Conservation (phyloP, 331 rosid genomes). For the Malus hybrid region DNA sequence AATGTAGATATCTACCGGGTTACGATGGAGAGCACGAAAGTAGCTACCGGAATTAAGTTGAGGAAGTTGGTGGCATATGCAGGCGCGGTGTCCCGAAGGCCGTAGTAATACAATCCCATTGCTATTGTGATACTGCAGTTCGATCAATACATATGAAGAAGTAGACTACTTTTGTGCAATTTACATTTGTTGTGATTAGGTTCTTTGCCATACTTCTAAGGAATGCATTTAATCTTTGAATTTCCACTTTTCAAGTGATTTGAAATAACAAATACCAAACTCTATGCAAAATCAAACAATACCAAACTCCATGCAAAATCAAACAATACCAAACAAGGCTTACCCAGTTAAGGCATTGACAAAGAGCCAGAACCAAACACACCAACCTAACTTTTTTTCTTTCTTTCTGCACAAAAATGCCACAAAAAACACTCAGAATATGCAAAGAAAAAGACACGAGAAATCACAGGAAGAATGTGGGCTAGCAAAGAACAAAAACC, state of each 20-base stretch:
- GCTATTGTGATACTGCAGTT: slow-evolving; percentile 45
- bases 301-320: neutral
- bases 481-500: slow-evolving; percentile 15
- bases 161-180: too few species aligned
- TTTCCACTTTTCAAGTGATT: too few species aligned
- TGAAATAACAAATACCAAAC: neutral
- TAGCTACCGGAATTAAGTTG: slow-evolving; percentile 49
- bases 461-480: neutral
- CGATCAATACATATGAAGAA: too few species aligned
- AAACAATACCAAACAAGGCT: neutral
- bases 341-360: slow-evolving; percentile 50
- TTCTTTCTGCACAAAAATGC: slow-evolving; percentile 28
- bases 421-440: neutral
- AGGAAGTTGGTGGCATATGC: slow-evolving; percentile 57
- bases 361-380: slow-evolving; percentile 53
- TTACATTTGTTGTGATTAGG: too few species aligned
- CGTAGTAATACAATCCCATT: slow-evolving; percentile 50
- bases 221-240: too few species aligned
- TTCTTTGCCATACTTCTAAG: too few species aligned
- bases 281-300: neutral
- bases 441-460: neutral
- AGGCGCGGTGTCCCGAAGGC: slow-evolving; percentile 60
- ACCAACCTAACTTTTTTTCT: slow-evolving; percentile 26
- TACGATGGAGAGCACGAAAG: slow-evolving; percentile 40
- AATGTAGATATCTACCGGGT: slow-evolving; percentile 17